Evolutionary conservation across 1,139 yeast species (phyloP).

Genomic region (Candida sanyaensis): DNA sequence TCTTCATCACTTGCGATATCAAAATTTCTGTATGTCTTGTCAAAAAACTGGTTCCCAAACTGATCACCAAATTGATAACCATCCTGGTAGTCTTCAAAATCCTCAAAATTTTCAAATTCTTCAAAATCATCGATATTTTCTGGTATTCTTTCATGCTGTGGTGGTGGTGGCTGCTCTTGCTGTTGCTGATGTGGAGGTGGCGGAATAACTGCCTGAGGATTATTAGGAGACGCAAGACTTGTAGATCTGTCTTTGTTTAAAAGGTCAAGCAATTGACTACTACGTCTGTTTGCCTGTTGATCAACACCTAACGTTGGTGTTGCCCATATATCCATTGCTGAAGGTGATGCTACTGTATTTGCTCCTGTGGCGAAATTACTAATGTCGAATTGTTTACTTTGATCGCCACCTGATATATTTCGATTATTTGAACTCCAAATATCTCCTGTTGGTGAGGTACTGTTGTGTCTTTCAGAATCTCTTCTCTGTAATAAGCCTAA

Average conservation of each 20-base stretch:
- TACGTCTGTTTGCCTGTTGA: neutral
- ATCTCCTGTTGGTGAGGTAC: conserved; percentile 4
- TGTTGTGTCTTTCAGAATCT: conserved; percentile 1
- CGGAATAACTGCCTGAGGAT: neutral
- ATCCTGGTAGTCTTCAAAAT: conserved; percentile 32
- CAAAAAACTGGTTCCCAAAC: conserved; percentile 5
- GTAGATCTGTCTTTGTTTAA: conserved; percentile 4
- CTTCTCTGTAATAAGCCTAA: conserved; percentile 21
- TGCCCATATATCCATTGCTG: neutral
- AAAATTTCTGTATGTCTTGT: conserved; percentile 18
- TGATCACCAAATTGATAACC: conserved; percentile 21
- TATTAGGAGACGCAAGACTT: neutral
- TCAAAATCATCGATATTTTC: conserved; percentile 11
- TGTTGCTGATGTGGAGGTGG: too few species aligned
- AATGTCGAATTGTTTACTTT: neutral
- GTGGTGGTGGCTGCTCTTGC: neutral
- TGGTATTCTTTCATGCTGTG: neutral
- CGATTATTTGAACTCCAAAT: conserved; percentile 3
- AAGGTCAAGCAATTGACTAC: conserved; percentile 4
- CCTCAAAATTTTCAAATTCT: conserved; percentile 39
- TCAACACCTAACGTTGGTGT: neutral
- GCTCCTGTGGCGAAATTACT: neutral
- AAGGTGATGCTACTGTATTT: neutral
- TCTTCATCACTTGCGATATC: conserved; percentile 42
- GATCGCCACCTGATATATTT: neutral